Conservation (phyloP, 1,284 basidiomycete genomes). For the Tilletia setariae region DNA sequence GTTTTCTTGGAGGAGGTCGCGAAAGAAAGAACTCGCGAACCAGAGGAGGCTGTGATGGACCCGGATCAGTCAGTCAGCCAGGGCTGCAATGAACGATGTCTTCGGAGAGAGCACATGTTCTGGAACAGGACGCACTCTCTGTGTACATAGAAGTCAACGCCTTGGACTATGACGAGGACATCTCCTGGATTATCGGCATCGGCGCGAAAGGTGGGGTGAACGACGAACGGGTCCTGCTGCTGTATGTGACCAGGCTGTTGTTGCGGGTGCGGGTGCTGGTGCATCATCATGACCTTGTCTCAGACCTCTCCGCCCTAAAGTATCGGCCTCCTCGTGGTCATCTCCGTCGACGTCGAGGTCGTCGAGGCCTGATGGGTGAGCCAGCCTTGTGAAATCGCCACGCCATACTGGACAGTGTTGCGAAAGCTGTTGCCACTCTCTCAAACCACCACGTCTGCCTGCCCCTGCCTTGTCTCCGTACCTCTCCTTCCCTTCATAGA, state of each 20-base stretch:
- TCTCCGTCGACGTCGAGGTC: no score
- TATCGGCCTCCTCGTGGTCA: no score
- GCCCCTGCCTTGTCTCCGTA: no score
- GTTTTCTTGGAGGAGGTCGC: conserved; percentile 27
- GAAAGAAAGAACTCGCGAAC: conserved; percentile 38
- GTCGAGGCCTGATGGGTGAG: no score
- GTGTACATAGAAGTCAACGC: conserved; percentile 38
- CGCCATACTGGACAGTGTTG: no score
- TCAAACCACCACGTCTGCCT: no score
- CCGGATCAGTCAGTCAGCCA: not conserved
- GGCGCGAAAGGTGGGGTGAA: conserved; percentile 28
- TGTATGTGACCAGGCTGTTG: not conserved
- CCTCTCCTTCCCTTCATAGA: no score
- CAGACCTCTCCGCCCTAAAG: not conserved
- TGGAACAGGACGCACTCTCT: conserved; percentile 23
- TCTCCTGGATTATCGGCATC: conserved; percentile 33
- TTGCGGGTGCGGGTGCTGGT: not conserved
- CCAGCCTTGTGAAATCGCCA: no score
- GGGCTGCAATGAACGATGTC: not conserved
- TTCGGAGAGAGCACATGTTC: no score
- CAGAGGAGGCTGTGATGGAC: conserved; percentile 23
- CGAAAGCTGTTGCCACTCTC: no score
- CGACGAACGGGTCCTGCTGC: conserved; percentile 18
- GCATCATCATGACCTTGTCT: not conserved
- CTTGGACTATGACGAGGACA: conserved; percentile 31